phyloP scores from a whole-genome alignment of 805 yeast genomes.

The Ogataea angusta region DNA sequence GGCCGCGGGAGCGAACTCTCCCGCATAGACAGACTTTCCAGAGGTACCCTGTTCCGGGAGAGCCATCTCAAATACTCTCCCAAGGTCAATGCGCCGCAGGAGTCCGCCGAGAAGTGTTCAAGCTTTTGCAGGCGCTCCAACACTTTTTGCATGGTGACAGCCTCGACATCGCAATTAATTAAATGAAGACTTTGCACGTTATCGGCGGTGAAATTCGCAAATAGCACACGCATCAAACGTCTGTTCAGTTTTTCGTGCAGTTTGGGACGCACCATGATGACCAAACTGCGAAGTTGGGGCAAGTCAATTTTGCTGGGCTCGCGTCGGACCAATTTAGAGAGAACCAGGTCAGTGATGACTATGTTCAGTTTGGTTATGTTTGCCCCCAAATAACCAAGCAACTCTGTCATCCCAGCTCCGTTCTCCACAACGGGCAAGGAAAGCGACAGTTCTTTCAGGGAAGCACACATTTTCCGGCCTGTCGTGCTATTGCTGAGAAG shows the following conservation, averaged over 20 bases:
- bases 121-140: slow-evolving; percentile 2
- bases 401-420: slow-evolving; percentile 16
- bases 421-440: slow-evolving; percentile 15
- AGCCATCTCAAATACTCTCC: slow-evolving; percentile 8
- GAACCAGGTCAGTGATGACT: slow-evolving; percentile 5
- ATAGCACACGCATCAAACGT: slow-evolving; percentile 2
- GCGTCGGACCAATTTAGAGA: not conserved
- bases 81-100: slow-evolving; percentile 6
- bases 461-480: slow-evolving; percentile 12
- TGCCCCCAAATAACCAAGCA: slow-evolving; percentile 10
- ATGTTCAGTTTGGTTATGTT: slow-evolving; percentile 10
- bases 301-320: not conserved
- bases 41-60: not conserved
- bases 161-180: slow-evolving; percentile 11
- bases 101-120: slow-evolving; percentile 5
- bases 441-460: slow-evolving; percentile 13
- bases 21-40: slow-evolving; percentile 7
- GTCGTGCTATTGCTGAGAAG: slow-evolving; percentile 6
- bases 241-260: slow-evolving; percentile 2
- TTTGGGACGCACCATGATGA: slow-evolving; percentile 4
- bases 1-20: slow-evolving; percentile 10
- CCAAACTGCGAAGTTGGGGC: slow-evolving; percentile 1
- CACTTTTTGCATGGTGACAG: not conserved
- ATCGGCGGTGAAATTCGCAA: not conserved
- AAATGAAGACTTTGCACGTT: slow-evolving; percentile 8